Evolutionary conservation across 1,139 yeast genomes (phyloP).

Genomic region (Fermentozyma sake): DNA sequence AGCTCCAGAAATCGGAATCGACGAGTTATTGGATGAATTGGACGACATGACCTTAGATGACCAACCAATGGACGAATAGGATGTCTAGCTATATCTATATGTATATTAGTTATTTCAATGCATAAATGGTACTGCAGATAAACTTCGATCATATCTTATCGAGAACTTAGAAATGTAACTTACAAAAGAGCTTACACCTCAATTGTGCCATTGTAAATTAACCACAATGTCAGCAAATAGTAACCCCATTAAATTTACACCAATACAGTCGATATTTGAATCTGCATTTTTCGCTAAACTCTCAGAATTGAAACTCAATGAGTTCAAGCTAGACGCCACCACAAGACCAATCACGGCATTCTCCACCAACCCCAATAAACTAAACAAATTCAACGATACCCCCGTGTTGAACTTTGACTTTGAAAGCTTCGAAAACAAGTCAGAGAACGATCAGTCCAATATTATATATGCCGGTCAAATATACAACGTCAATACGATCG

Average conservation of each 20-base stretch:
- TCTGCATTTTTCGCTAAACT: constrained; percentile 79
- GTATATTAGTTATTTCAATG: no score
- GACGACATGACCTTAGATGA: constrained; percentile 86
- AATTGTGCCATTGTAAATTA: no score
- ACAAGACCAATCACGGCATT: constrained; percentile 37
- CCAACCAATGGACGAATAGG: constrained; percentile 20
- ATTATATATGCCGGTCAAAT: constrained; percentile 24
- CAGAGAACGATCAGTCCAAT: constrained; percentile 22
- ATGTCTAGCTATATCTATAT: no score
- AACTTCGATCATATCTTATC: background rate
- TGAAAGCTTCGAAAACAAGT: constrained; percentile 39
- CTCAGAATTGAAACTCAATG: constrained; percentile 61
- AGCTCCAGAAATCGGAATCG: constrained; percentile 73
- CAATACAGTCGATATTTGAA: constrained; percentile 72
- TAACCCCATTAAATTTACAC: constrained; percentile 42
- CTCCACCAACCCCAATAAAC: constrained; percentile 23
- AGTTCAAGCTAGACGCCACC: constrained; percentile 56
- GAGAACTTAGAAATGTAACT: background rate
- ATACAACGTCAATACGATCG: constrained; percentile 74
- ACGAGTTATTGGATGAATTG: constrained; percentile 83
- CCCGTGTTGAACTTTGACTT: constrained; percentile 37
- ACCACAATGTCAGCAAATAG: no score
- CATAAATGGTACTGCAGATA: no score
- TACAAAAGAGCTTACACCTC: background rate
- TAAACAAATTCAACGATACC: constrained; percentile 39